These are phyloP conservation scores for Debaryomyces maramus DNA, from an alignment of 805 yeast genomes.

Conservation along the genomic window DNA sequence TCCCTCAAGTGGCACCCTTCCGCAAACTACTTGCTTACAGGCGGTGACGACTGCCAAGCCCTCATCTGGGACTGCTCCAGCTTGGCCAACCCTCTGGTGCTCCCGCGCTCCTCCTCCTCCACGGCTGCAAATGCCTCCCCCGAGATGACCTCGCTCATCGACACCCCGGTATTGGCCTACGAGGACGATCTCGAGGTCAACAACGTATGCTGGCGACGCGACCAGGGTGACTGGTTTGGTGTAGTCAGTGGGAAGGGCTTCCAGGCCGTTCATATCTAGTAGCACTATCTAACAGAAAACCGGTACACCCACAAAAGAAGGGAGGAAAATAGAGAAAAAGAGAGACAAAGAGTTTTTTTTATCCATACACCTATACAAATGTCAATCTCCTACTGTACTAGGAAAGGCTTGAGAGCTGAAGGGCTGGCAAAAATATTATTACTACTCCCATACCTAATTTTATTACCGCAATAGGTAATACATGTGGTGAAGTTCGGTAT, in stretches of 20 bases:
- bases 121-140: background rate
- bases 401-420: no score
- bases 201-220: constrained; percentile 67
- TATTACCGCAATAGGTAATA: no score
- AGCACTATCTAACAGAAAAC: no score
- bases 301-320: no score
- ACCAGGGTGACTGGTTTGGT: constrained; percentile 79
- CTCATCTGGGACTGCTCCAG: constrained; percentile 62
- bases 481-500: no score
- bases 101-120: background rate
- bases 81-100: constrained; percentile 13
- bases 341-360: no score
- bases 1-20: constrained; percentile 83
- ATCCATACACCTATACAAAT: no score
- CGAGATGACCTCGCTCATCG: constrained; percentile 14
- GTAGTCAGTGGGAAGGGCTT: constrained; percentile 66
- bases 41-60: constrained; percentile 76
- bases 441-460: no score
- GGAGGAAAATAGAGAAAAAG: no score
- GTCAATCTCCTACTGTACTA: no score
- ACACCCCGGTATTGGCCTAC: constrained; percentile 49
- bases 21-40: constrained; percentile 57
- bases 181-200: constrained; percentile 72
- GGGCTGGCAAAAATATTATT: no score
- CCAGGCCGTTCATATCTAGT: constrained; percentile 59